Evolutionary conservation across 1,139 yeast species (phyloP), one percentile per base, ranked within the genome.

Genomic region (Hansenula lynferdii): DNA sequence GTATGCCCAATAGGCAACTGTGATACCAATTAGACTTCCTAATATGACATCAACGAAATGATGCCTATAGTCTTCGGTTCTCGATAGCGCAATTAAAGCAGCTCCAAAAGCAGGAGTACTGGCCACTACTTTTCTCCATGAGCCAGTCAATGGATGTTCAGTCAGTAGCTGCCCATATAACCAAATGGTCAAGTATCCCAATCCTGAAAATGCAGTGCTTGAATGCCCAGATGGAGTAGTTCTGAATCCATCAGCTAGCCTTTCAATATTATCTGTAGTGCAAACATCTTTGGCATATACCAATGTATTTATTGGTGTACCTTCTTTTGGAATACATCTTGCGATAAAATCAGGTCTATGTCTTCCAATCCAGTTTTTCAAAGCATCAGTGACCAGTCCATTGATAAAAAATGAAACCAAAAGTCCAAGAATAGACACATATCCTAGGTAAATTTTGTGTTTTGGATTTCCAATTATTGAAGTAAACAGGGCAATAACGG

Each of bases 151-250:
- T 24, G 65, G 64, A 34, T 61, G 60, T 34, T 49, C 72, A 43
- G 69, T 59, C 14, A 65, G 45, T 26, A 79, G 58, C 51, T 81
- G 90, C 8, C 86, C 92, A 41, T 72, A 65, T 24, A 80, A 56
- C 80, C 86, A 85, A 23, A 82, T 56, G 8, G 82, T 68, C 25
- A 81, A 56, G 55, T 72, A 85, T 5, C 80, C 76, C 34, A 84
- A 64, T 0, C 92, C 92, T 12, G 82, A 72, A 61, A 77, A 80
- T 39, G 81, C 71, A 43, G 77, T 64, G 45, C 82, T 76, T 5
- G 85, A 76, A 49, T 82, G 90, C 2, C 92, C 92, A 5, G 87
- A 80, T 0, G 95, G 95, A 12, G 90, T 83, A 2, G 87, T 78
- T 53, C 87, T 71, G 54, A 78, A 80, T 0, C 94, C 95, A 50